Evolutionary conservation across 2,329 filamentous ascomycete genomes (phyloP), one percentile per base, ranked within the genome.

Genomic region (Pyricularia grisea): DNA sequence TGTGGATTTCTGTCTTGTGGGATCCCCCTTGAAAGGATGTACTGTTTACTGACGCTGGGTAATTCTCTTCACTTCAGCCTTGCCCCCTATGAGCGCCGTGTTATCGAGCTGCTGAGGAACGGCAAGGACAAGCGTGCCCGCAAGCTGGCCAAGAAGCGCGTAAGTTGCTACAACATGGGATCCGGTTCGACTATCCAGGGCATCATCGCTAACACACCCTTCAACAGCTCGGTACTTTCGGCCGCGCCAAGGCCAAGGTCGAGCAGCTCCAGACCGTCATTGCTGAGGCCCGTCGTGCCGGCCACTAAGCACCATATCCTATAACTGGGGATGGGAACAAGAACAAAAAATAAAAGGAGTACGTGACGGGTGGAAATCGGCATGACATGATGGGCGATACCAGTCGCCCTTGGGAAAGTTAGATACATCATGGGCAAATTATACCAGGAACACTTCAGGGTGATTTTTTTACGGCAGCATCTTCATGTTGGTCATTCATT

Each of bases 41-140:
- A 12, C 9, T 28, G 12, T 17, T 27, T 31, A 58, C 20, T 25
- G 11, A 14, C n/a, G 58, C n/a, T 69, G 31, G 65, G 71, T 73
- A 68, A 72, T 69, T 27, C 30, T 50, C 17, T 36, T 36, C 9
- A 25, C 14, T 10, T 28, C 30, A 90, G 92, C 80, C 91, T 95
- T 77, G 92, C 92, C 77, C 92, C 92, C 79, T 95, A 99, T 83
- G 95, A 99, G 90, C 94, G 95, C 84, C 93, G 95, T 81, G 92
- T 99, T 77, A 97, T 99, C 81, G 95, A 99, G 89, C 87, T 99
- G 81, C 91, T 99, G 84, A 93, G 95, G 79, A 99, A 99, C 92
- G 91, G 88, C 87, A 96, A 97, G 88, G 95, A 99, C 86, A 98
- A 98, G 92, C 93, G 94, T 84, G 94, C 94, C 79, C 90, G 94